These are phyloP conservation scores for Malus sylvestris DNA, from an alignment of 306 rosid species.

Conservation along the genomic window DNA sequence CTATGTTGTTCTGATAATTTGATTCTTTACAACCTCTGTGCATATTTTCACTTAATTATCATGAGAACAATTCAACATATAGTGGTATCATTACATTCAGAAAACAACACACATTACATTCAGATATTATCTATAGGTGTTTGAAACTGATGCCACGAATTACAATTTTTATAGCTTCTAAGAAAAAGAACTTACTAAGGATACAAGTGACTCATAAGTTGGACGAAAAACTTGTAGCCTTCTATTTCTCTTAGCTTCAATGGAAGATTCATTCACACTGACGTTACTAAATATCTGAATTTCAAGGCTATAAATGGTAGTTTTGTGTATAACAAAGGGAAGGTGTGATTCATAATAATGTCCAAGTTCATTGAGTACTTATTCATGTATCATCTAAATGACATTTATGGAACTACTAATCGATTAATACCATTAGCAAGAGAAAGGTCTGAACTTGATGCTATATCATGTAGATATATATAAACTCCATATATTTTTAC, in stretches of 20 bases:
- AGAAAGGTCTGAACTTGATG: slow-evolving; percentile 7
- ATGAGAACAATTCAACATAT: background rate
- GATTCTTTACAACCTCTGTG: background rate
- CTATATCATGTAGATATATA: slow-evolving; percentile 37
- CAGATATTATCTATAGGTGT: background rate
- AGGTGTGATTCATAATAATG: slow-evolving; percentile 26
- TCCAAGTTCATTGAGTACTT: background rate
- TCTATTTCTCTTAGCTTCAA: slow-evolving; percentile 83
- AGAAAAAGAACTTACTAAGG: slow-evolving; percentile 60
- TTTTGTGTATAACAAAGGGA: slow-evolving; percentile 67
- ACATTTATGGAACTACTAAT: background rate
- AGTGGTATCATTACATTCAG: slow-evolving; percentile 5
- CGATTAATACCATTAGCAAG: background rate
- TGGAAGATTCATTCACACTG: slow-evolving; percentile 58
- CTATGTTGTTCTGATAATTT: background rate
- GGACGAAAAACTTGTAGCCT: slow-evolving; percentile 82
- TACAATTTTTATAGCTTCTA: background rate
- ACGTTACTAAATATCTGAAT: slow-evolving; percentile 63
- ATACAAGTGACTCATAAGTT: slow-evolving; percentile 88
- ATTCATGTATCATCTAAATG: background rate
- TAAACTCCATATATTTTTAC: slow-evolving; percentile 26
- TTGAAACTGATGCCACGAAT: background rate
- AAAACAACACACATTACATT: background rate
- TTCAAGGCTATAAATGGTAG: slow-evolving; percentile 78
- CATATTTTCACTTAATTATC: background rate